These are phyloP conservation scores for Oxalis stricta DNA, from an alignment of 441 rosid species.

Conservation along the genomic window DNA sequence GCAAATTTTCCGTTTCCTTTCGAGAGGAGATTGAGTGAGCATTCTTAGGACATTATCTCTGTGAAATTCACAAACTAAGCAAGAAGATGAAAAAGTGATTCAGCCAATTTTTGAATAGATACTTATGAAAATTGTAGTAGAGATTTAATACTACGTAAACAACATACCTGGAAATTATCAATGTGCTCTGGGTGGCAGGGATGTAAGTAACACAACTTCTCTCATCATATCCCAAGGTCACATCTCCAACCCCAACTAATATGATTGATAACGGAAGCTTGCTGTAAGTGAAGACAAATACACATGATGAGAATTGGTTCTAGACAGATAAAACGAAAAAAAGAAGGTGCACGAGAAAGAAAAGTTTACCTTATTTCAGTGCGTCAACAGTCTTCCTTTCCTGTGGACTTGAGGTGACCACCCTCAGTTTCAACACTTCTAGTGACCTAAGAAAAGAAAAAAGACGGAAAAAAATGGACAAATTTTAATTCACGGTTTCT, in stretches of 20 bases:
- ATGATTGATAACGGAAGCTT: conserved; percentile 61
- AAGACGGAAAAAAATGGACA: too few species aligned
- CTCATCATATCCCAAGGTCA: conserved; percentile 83
- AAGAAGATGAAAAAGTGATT: background rate
- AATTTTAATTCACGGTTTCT: too few species aligned
- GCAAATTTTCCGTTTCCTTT: conserved; percentile 65
- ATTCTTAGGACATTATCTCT: conserved; percentile 56
- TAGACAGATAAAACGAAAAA: too few species aligned
- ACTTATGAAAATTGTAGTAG: background rate
- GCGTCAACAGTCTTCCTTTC: conserved; percentile 66
- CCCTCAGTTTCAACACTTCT: conserved; percentile 47
- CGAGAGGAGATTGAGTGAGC: conserved; percentile 17
- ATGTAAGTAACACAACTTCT: conserved; percentile 65
- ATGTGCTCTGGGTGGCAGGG: conserved; percentile 60
- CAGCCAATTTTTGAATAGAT: background rate
- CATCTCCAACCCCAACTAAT: conserved; percentile 74
- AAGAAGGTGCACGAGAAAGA: background rate
- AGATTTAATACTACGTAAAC: background rate
- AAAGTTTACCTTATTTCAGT: conserved; percentile 45
- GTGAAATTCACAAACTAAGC: conserved; percentile 67
- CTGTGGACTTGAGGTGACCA: conserved; percentile 55
- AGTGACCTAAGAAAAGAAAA: conserved; percentile 38
- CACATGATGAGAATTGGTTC: conserved; percentile 5
- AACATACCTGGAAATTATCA: conserved; percentile 59
- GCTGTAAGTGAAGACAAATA: conserved; percentile 24